phyloP scores from a whole-genome alignment of 371 early-diverging fungal species.

The Syncephalastrum monosporum region DNA sequence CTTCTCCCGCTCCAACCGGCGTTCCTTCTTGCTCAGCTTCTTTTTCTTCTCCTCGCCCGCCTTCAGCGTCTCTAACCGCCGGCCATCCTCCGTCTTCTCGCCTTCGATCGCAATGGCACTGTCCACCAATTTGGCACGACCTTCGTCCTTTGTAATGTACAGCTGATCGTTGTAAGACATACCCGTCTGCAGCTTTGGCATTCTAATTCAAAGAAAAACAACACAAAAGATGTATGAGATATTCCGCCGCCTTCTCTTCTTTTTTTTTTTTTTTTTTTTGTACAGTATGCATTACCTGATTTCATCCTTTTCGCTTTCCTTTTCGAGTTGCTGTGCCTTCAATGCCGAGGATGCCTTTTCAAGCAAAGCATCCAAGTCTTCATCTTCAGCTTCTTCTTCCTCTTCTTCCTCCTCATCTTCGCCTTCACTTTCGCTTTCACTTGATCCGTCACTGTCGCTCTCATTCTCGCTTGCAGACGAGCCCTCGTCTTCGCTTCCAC shows the following conservation, averaged over 20 bases:
- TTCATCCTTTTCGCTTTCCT: conserved; percentile 16
- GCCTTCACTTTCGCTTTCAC: conserved; percentile 8
- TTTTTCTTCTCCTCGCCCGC: conserved; percentile 22
- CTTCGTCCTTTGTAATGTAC: conserved; percentile 24
- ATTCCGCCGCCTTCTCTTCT: too few relatives aligned
- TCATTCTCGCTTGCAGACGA: conserved; percentile 1
- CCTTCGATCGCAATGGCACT: conserved; percentile 23
- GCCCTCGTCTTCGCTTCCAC: conserved; percentile 6
- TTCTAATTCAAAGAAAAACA: background rate
- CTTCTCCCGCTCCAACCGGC: conserved; percentile 45
- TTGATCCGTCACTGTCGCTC: conserved; percentile 9
- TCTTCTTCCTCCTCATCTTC: conserved; percentile 2
- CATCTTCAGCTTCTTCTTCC: conserved; percentile 26
- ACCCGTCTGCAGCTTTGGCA: conserved; percentile 44
- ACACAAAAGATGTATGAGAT: background rate
- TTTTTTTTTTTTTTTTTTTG: background rate
- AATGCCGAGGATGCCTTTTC: conserved; percentile 51
- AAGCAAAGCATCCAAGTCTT: conserved; percentile 48
- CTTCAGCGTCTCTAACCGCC: conserved; percentile 20
- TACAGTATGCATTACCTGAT: conserved; percentile 10
- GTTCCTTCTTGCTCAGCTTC: conserved; percentile 5
- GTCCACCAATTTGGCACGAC: conserved; percentile 16
- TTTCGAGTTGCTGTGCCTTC: conserved; percentile 20
- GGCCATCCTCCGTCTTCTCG: conserved; percentile 11
- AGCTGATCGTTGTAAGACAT: conserved; percentile 27